Base-by-base conservation (phyloP, 2,329 filamentous ascomycete genomes). In the Ceratocystis lukuohia region DNA sequence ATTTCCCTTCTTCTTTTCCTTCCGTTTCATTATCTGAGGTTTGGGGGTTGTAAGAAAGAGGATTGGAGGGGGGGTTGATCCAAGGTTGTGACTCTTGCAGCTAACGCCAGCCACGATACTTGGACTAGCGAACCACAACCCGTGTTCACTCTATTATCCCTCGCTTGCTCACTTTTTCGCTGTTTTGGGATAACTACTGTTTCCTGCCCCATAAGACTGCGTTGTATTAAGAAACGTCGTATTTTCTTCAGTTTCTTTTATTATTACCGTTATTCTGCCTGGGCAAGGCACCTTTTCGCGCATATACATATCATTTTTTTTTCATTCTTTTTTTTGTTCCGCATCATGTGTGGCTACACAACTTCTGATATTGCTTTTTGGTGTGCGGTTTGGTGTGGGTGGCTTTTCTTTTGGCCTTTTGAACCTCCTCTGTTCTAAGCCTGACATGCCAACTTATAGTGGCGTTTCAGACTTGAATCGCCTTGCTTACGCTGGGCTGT, bases 181-280 rank as follows among this genome's bases (percentile, higher is more conserved):
- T 59, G 56, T 59, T 59, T 59, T 59, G 56, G 56, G 56, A 59
- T 4, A 33, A 33, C 33, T 37, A 3, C 56, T 30, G 56, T 59
- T 59, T 59, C 22, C 15, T 59, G 56, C 1, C 37, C 20, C 33
- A 59, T n/a, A 59, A 59, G 56, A 59, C 37, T 41, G 37, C 56
- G 28, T 37, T 8, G 56, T 59, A 12, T 59, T 59, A 59, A 59
- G 15, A 30, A 15, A 48, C 20, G 46, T n/a, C 17, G 2, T 30
- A 59, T 59, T 30, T 15, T 37, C 30, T n/a, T 30, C 25, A 33
- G 33, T 59, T 37, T 59, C 25, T 30, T 37, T 10, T 33, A 30
- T 59, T 30, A 15, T 15, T 30, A 15, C 56, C 8, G 15, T 59
- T 59, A n/a, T 59, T 37, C 10, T 25, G 30, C 15, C 28, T 37